Conservation (phyloP, 495 filamentous ascomycete species). For the Podospora didyma region DNA sequence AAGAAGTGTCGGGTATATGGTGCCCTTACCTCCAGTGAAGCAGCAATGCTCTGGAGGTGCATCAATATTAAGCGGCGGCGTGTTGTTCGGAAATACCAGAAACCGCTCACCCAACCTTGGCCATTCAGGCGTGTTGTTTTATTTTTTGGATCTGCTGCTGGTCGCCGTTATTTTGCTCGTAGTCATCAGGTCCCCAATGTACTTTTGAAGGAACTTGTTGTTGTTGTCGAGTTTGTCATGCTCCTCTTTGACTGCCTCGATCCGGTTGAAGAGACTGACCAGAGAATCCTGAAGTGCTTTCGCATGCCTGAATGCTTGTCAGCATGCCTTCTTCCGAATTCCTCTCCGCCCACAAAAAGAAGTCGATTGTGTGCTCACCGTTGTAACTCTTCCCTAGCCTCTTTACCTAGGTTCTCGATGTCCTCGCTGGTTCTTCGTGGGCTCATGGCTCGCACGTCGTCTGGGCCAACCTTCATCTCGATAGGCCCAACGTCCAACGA, state of each 20-base stretch:
- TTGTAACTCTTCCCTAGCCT: constrained; percentile 57
- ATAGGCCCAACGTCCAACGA: constrained; percentile 63
- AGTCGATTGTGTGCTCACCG: constrained; percentile 59
- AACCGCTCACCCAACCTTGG: no score
- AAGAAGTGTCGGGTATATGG: no score
- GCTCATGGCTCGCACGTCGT: constrained; percentile 93
- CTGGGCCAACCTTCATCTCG: constrained; percentile 63
- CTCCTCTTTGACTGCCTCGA: constrained; percentile 89
- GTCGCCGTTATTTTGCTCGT: constrained; percentile 74
- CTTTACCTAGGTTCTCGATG: constrained; percentile 75
- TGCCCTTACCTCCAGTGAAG: no score
- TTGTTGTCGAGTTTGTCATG: constrained; percentile 92
- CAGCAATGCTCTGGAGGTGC: neutral
- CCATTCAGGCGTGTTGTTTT: constrained; percentile 1
- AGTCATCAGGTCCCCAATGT: constrained; percentile 78
- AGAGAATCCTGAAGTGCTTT: constrained; percentile 82
- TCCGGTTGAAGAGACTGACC: constrained; percentile 80
- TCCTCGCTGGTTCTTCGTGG: constrained; percentile 87
- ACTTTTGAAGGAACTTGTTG: constrained; percentile 92
- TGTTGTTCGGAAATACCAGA: neutral
- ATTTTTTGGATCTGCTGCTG: constrained; percentile 49
- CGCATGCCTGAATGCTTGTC: constrained; percentile 62
- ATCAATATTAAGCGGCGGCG: neutral
- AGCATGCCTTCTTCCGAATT: constrained; percentile 7
- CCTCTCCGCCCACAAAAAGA: no score